Percentiles rank a stretch among this genome's conserved stretches.
Conservation (phyloP, 1,284 basidiomycete species). For the Boletus mariae region DNA sequence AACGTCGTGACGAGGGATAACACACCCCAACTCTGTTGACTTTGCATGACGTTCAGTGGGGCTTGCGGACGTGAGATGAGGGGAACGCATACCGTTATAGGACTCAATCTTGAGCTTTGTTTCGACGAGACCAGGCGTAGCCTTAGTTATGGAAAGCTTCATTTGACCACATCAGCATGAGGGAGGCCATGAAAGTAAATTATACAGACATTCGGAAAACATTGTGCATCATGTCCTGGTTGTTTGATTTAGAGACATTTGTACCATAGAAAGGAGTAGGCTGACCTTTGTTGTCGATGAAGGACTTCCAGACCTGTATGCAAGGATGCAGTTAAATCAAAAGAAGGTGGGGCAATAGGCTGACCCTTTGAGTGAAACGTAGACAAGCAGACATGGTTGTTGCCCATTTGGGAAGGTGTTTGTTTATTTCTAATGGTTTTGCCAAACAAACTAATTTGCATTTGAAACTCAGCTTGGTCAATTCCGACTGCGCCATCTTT, state of each 20-base stretch:
- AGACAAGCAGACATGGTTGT: constrained; percentile 56
- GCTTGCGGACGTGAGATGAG: background rate
- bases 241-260: constrained; percentile 3
- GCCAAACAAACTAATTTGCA: constrained; percentile 22
- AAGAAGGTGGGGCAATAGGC: constrained; percentile 13
- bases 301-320: constrained; percentile 74
- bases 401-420: constrained; percentile 15
- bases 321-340: background rate
- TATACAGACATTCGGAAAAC: constrained; percentile 67
- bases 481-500: constrained; percentile 12
- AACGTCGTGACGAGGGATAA: background rate
- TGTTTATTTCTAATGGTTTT: constrained; percentile 32
- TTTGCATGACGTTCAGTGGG: constrained; percentile 20
- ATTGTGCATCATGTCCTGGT: constrained; percentile 71
- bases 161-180: background rate
- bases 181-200: background rate
- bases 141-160: constrained; percentile 61
- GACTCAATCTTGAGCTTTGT: constrained; percentile 68
- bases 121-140: constrained; percentile 62
- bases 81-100: constrained; percentile 56
- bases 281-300: constrained; percentile 68
- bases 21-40: constrained; percentile 75
- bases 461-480: constrained; percentile 24
- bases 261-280: background rate
- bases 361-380: constrained; percentile 60